These are phyloP conservation scores for Phytophthora citricola DNA, from an alignment of 352 stramenopile genomes.

Conservation along the genomic window DNA sequence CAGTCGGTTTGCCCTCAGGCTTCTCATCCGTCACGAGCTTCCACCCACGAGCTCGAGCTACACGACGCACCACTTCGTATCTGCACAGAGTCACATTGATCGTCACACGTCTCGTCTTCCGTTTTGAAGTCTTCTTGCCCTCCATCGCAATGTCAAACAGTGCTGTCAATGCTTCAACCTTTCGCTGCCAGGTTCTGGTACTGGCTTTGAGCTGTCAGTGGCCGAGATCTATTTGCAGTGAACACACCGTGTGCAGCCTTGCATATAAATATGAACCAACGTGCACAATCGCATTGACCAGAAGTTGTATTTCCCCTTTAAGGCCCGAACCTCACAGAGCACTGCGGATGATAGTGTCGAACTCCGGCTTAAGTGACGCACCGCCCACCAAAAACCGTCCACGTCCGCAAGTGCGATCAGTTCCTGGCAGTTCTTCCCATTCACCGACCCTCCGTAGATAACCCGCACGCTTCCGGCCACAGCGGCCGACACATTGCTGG, in stretches of 20 bases:
- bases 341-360: constrained; percentile 86
- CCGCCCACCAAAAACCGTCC: constrained; percentile 95
- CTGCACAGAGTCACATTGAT: constrained; percentile 81
- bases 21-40: constrained; percentile 76
- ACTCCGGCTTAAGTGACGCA: constrained; percentile 94
- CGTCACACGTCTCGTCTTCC: constrained; percentile 59
- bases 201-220: too few relatives aligned
- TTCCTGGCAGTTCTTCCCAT: constrained; percentile 88
- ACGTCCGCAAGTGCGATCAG: constrained; percentile 88
- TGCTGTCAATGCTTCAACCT: too few relatives aligned
- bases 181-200: too few relatives aligned
- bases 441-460: constrained; percentile 95
- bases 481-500: constrained; percentile 60
- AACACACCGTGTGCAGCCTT: too few relatives aligned
- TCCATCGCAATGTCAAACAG: constrained; percentile 16
- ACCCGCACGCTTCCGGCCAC: constrained; percentile 85
- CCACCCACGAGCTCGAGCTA: constrained; percentile 79
- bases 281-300: too few relatives aligned
- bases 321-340: constrained; percentile 27
- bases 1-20: constrained; percentile 63
- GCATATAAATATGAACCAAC: too few relatives aligned
- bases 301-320: background rate
- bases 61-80: constrained; percentile 87
- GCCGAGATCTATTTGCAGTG: background rate
- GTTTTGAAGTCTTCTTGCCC: constrained; percentile 25